Evolutionary conservation across 1,284 basidiomycete species (phyloP), one percentile per base, ranked within the genome.

Genomic region (Schizophyllum amplum): DNA sequence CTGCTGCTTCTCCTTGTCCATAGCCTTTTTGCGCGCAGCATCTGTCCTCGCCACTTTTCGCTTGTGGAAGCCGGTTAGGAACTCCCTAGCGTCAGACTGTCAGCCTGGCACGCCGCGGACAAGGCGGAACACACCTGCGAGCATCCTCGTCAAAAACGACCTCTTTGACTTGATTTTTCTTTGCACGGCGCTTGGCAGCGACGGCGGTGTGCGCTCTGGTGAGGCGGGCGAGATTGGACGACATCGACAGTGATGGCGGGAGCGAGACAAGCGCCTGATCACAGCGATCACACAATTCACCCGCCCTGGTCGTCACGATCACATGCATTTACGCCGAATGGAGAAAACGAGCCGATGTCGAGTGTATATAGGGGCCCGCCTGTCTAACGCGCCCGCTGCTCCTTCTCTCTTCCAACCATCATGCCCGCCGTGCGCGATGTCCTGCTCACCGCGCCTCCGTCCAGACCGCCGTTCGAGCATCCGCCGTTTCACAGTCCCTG

Each of bases 31-130:
- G 64, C 81, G 83, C 26, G 85, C 83, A 27, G 78, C 82, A 63
- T 91, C 85, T 64, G 84, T 79, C 68, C 87, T 88, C 62, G 81
- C 81, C 53, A 90, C 67, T 67, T 94, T 94, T 61, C 91, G 84
- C 70, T 92, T 93, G 68, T 87, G 87, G 69, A 94, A 94, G 17
- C 91, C 91, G 9, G 90, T 93, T 67, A 94, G 69, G 70, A 86
- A 94, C 54, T 92, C 86, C 65, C 90, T 93, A 66, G 6, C 51
- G 46, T 21, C 53, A 25, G 33, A 33, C 60, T 53, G 55, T 54
- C 59, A 60, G 57, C 58, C 47, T 51, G 17, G 24, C 47, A 27
- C 50, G 54, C 58, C 47, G 33, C 22, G 50, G 51, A 55, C 22
- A 54, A 57, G 58, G 60, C 47, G 25, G 55, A 57, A 66, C 74